These are phyloP conservation scores for Blumeriella jaapii DNA, from an alignment of 2,329 filamentous ascomycete species.

Conservation along the genomic window DNA sequence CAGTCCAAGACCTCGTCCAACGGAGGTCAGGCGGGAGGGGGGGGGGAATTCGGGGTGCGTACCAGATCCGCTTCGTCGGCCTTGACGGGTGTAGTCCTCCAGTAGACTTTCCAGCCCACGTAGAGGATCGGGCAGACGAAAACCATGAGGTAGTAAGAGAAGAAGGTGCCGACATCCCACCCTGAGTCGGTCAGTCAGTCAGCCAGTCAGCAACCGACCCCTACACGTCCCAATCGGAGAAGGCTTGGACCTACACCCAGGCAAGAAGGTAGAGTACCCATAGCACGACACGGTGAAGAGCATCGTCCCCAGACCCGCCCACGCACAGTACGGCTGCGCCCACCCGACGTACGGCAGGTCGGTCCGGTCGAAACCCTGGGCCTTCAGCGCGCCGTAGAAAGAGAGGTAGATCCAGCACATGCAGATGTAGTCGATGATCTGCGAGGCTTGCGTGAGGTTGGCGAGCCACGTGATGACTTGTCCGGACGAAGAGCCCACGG, in stretches of 20 bases:
- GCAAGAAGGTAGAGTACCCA: constrained; percentile 64
- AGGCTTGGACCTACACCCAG: constrained; percentile 29
- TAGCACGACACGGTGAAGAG: constrained; percentile 60
- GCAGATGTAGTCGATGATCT: constrained; percentile 59
- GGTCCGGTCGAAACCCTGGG: constrained; percentile 53
- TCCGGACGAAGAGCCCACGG: constrained; percentile 38
- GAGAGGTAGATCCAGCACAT: constrained; percentile 59
- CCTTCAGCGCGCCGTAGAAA: constrained; percentile 56
- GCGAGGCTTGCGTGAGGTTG: constrained; percentile 57
- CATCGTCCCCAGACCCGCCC: constrained; percentile 45
- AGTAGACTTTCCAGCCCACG: constrained; percentile 57
- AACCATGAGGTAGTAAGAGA: constrained; percentile 62
- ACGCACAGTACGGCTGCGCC: constrained; percentile 55
- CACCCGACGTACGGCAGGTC: constrained; percentile 50
- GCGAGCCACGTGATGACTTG: constrained; percentile 32
- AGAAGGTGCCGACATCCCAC: constrained; percentile 56
- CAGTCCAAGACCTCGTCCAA: not conserved
- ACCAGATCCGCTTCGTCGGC: constrained; percentile 42
- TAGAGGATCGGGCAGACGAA: constrained; percentile 47
- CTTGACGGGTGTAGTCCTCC: constrained; percentile 41
- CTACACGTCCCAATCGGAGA: not conserved
- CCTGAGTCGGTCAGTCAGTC: constrained; percentile 22
- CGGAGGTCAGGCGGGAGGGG: not conserved
- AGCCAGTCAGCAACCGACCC: not conserved
- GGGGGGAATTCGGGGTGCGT: not conserved